Percentiles rank a stretch among this genome's conserved stretches.
These are phyloP conservation scores for Aspergillus sp. DNA, from an alignment of 2,329 filamentous ascomycete species.

Conservation along the genomic window DNA sequence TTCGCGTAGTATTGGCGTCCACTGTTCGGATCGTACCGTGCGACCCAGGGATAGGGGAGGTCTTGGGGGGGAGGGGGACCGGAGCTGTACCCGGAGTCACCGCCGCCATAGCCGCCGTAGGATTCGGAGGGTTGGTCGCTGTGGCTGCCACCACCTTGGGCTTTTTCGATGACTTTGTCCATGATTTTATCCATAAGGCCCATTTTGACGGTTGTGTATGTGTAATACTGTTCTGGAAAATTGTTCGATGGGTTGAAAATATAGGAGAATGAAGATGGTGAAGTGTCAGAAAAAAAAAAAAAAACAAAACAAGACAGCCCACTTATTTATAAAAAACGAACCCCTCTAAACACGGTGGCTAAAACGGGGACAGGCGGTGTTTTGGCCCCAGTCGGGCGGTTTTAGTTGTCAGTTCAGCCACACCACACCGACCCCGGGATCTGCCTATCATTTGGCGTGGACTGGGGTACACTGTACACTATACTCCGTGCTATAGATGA, in stretches of 20 bases:
- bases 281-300: not conserved
- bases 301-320: not conserved
- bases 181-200: conserved; percentile 25
- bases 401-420: not conserved
- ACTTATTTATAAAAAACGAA: not conserved
- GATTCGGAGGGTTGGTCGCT: not conserved
- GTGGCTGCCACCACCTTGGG: conserved; percentile 2
- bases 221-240: not conserved
- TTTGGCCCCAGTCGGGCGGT: not conserved
- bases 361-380: not conserved
- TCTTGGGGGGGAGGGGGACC: conserved; percentile 7
- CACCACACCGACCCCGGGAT: not conserved
- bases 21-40: conserved; percentile 38
- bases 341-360: not conserved
- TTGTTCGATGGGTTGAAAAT: not conserved
- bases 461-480: no score
- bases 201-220: conserved; percentile 8
- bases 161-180: conserved; percentile 15
- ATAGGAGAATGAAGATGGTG: not conserved
- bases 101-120: not conserved
- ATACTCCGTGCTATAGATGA: no score
- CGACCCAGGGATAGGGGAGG: conserved; percentile 37
- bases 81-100: not conserved
- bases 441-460: not conserved
- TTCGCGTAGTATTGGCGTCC: conserved; percentile 43